Evolutionary conservation across 2,329 filamentous ascomycete species (phyloP).

Genomic region (Cladobotryum protrusum): DNA sequence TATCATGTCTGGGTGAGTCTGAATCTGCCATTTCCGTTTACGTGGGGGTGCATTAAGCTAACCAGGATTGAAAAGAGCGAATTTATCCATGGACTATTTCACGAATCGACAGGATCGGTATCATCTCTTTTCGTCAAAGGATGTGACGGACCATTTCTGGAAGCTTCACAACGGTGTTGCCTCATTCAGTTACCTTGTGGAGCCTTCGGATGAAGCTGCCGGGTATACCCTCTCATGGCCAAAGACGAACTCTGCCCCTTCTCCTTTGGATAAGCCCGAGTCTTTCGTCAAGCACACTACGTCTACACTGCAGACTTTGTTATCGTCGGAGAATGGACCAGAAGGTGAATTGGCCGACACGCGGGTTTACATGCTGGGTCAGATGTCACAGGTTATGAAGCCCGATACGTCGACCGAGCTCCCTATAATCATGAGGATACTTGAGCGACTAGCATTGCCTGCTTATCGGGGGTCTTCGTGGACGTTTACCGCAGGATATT

Average conservation of each 20-base stretch:
- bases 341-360: conserved; percentile 46
- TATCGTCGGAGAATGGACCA: conserved; percentile 35
- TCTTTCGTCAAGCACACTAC: conserved; percentile 66
- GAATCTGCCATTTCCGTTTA: background rate
- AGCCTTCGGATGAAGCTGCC: conserved; percentile 50
- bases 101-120: conserved; percentile 94
- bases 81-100: conserved; percentile 90
- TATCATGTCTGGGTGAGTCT: conserved; percentile 76
- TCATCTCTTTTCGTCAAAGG: conserved; percentile 75
- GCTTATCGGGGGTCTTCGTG: conserved; percentile 66
- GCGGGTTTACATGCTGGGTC: conserved; percentile 76
- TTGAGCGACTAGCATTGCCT: conserved; percentile 59
- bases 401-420: conserved; percentile 84
- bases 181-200: conserved; percentile 73
- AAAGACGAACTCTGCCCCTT: conserved; percentile 62
- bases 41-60: background rate
- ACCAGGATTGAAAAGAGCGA: conserved; percentile 49
- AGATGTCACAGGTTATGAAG: conserved; percentile 77
- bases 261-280: conserved; percentile 64
- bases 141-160: conserved; percentile 77
- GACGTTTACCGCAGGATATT: conserved; percentile 98
- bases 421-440: conserved; percentile 68
- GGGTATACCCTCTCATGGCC: conserved; percentile 70
- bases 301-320: conserved; percentile 57
- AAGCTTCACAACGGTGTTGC: conserved; percentile 70